A percentile compares a stretch with the other conserved stretches of the same genome.
These are phyloP conservation scores for Xylaria polymorpha DNA, from an alignment of 2,329 filamentous ascomycete species.

Conservation along the genomic window DNA sequence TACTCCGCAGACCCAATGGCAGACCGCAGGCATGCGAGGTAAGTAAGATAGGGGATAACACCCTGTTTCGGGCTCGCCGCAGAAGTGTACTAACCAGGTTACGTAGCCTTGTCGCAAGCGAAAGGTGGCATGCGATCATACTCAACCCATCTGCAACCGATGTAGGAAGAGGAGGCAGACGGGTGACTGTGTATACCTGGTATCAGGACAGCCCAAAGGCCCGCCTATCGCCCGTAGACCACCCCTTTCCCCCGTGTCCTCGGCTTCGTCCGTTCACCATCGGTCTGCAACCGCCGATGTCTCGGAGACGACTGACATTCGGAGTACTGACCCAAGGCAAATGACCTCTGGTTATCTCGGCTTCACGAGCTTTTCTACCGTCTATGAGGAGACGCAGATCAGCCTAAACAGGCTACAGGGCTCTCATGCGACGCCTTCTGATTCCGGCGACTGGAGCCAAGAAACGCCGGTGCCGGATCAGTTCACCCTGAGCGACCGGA, in stretches of 20 bases:
- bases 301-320: slow-evolving; percentile 25
- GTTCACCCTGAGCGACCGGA: slow-evolving; percentile 40
- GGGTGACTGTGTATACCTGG: slow-evolving; percentile 53
- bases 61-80: slow-evolving; percentile 23
- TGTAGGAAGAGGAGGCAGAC: slow-evolving; percentile 53
- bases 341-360: slow-evolving; percentile 55
- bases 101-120: slow-evolving; percentile 56
- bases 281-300: slow-evolving; percentile 8
- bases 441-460: slow-evolving; percentile 13
- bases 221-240: slow-evolving; percentile 12
- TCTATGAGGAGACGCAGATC: slow-evolving; percentile 57
- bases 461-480: slow-evolving; percentile 24
- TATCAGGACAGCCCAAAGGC: slow-evolving; percentile 29
- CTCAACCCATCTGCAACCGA: slow-evolving; percentile 54
- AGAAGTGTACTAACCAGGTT: slow-evolving; percentile 38
- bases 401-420: slow-evolving; percentile 53
- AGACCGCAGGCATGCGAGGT: slow-evolving; percentile 49
- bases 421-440: slow-evolving; percentile 30
- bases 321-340: slow-evolving; percentile 38
- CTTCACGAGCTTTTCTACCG: slow-evolving; percentile 57
- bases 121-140: slow-evolving; percentile 59
- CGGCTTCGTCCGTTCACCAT: slow-evolving; percentile 12
- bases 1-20: slow-evolving; percentile 49
- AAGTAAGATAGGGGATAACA: slow-evolving; percentile 23
- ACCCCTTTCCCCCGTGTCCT: slow-evolving; percentile 25